Conservation (phyloP, 805 yeast genomes). For the Candida lessepsii region DNA sequence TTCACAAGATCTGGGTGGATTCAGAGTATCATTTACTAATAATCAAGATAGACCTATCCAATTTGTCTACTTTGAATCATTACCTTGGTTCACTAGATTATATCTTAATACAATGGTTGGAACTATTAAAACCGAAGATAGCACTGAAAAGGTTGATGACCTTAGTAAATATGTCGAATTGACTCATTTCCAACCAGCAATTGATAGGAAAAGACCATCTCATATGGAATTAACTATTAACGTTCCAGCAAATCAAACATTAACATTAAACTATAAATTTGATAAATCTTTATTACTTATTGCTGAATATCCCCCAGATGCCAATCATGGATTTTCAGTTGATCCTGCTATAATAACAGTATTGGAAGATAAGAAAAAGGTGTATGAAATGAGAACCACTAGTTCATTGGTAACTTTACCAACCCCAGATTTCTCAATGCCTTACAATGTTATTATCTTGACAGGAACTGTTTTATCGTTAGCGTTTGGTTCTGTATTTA, state of each 20-base stretch:
- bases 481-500: slow-evolving; percentile 83
- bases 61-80: slow-evolving; percentile 69
- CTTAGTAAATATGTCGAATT: slow-evolving; percentile 40
- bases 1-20: slow-evolving; percentile 88
- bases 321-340: slow-evolving; percentile 94
- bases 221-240: slow-evolving; percentile 69
- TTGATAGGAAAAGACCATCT: slow-evolving; percentile 77
- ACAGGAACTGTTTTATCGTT: slow-evolving; percentile 93
- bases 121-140: slow-evolving; percentile 24
- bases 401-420: slow-evolving; percentile 85
- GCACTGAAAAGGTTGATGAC: slow-evolving; percentile 13
- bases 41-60: slow-evolving; percentile 49
- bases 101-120: slow-evolving; percentile 69
- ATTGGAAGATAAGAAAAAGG: slow-evolving; percentile 19
- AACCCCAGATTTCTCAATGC: slow-evolving; percentile 98
- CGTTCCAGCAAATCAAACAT: slow-evolving; percentile 62
- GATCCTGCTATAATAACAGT: slow-evolving; percentile 84
- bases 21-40: slow-evolving; percentile 76
- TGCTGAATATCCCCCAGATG: slow-evolving; percentile 98
- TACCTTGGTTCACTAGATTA: slow-evolving; percentile 91
- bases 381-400: slow-evolving; percentile 70
- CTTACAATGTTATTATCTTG: slow-evolving; percentile 91
- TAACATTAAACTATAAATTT: slow-evolving; percentile 70
- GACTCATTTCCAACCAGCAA: slow-evolving; percentile 69
- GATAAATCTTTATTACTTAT: slow-evolving; percentile 83